These are phyloP conservation scores for Tuber melanosporum DNA, from an alignment of 495 filamentous ascomycete genomes.

Conservation along the genomic window DNA sequence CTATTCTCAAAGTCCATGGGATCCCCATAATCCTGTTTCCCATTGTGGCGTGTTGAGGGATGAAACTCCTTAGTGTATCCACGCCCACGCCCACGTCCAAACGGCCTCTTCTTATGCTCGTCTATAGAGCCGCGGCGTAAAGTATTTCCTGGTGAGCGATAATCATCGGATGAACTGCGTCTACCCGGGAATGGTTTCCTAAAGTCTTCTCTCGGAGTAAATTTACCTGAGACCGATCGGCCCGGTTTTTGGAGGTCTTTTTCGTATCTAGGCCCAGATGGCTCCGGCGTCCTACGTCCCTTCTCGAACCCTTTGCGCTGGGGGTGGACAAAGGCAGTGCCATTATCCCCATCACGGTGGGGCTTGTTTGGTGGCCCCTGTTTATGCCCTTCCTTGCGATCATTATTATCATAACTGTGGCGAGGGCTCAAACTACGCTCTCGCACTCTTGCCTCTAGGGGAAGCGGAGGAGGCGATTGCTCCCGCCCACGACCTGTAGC, in stretches of 20 bases:
- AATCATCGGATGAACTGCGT: slow-evolving; percentile 38
- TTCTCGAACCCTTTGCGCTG: slow-evolving; percentile 35
- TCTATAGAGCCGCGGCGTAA: slow-evolving; percentile 33
- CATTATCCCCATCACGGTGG: slow-evolving; percentile 22
- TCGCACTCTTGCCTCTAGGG: slow-evolving; percentile 30
- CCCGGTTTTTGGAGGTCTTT: slow-evolving; percentile 33
- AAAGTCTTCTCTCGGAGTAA: slow-evolving; percentile 35
- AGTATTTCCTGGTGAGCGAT: slow-evolving; percentile 24
- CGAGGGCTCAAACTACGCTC: slow-evolving; percentile 27
- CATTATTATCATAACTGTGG: slow-evolving; percentile 33
- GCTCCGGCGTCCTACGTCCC: slow-evolving; percentile 33
- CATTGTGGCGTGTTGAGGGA: slow-evolving; percentile 36
- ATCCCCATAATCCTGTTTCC: slow-evolving; percentile 33
- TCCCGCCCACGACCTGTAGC: slow-evolving; percentile 35
- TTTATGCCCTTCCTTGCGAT: slow-evolving; percentile 31
- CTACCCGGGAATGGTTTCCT: slow-evolving; percentile 33
- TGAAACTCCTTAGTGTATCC: slow-evolving; percentile 39
- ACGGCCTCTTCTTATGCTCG: slow-evolving; percentile 36
- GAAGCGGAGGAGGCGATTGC: slow-evolving; percentile 29
- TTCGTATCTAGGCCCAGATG: slow-evolving; percentile 30
- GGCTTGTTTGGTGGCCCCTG: slow-evolving; percentile 32
- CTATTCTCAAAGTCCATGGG: slow-evolving; percentile 39
- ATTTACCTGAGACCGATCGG: slow-evolving; percentile 26
- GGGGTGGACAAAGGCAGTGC: slow-evolving; percentile 8
- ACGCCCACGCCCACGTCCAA: slow-evolving; percentile 36